Conservation (phyloP, 2,329 filamentous ascomycete species). For the Exophiala sideris region DNA sequence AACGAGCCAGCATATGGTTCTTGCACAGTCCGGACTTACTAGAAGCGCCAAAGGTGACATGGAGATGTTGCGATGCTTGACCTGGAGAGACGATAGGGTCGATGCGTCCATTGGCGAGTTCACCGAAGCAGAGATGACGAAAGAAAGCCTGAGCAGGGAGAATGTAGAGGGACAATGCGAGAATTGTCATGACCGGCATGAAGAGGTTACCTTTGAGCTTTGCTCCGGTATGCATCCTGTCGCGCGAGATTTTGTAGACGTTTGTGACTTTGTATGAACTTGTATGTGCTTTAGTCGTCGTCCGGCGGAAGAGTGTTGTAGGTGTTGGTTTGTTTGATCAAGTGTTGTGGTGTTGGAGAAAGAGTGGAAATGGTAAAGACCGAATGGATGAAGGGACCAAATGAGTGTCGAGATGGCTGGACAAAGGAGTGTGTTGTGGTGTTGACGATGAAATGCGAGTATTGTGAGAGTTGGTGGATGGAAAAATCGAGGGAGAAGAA, state of each 20-base stretch:
- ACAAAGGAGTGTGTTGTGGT: background rate
- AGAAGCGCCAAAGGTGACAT: constrained; percentile 71
- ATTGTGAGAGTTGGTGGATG: background rate
- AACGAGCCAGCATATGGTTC: background rate
- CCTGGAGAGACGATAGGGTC: constrained; percentile 72
- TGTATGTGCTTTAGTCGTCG: background rate
- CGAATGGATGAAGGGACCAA: too few relatives aligned
- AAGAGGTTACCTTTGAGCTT: constrained; percentile 8
- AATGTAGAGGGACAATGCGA: constrained; percentile 5
- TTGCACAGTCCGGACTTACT: constrained; percentile 56
- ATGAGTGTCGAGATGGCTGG: background rate
- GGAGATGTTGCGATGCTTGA: constrained; percentile 61
- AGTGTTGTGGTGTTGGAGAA: background rate
- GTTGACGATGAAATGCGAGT: background rate
- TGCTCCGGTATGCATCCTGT: constrained; percentile 1
- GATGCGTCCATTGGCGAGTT: constrained; percentile 66
- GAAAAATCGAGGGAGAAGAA: background rate
- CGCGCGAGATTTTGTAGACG: background rate
- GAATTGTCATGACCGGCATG: constrained; percentile 1
- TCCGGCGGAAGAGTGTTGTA: background rate
- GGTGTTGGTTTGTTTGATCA: background rate
- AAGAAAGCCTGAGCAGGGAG: constrained; percentile 63
- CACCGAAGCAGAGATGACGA: constrained; percentile 80
- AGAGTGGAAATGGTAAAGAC: background rate
- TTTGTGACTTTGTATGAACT: background rate